Evolutionary conservation across 495 filamentous ascomycete species (phyloP).

Genomic region (Penicillium roqueforti): DNA sequence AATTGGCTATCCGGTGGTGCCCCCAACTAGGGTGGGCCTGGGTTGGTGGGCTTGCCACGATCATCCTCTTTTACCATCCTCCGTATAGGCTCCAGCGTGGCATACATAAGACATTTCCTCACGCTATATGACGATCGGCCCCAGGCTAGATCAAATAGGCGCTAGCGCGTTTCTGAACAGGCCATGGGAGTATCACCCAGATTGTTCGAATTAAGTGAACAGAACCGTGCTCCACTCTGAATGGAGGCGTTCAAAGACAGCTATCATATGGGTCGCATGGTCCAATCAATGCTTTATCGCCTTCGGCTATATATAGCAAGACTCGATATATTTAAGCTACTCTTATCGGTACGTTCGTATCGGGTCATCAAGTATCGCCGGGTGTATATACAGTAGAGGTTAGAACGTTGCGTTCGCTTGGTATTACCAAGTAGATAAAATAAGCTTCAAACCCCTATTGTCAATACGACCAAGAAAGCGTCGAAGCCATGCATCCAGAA

Average conservation of each 20-base stretch:
- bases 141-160: not conserved
- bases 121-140: not conserved
- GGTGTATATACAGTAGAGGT: not conserved
- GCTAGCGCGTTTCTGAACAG: not conserved
- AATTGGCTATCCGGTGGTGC: no score
- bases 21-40: no score
- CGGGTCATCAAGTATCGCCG: not conserved
- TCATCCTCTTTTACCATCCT: no score
- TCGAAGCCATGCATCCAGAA: not conserved
- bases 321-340: not conserved
- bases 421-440: not conserved
- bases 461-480: not conserved
- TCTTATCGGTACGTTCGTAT: not conserved
- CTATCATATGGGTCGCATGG: not conserved
- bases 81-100: not conserved
- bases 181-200: not conserved
- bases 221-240: not conserved
- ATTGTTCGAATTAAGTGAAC: not conserved
- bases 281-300: not conserved
- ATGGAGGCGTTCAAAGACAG: not conserved
- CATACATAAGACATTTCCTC: not conserved
- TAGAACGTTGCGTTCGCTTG: not conserved
- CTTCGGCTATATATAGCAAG: not conserved
- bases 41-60: no score
- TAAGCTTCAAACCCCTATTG: not conserved